Evolutionary conservation across 306 rosid species (phyloP).

Genomic region (Citrullus mucosospermus): DNA sequence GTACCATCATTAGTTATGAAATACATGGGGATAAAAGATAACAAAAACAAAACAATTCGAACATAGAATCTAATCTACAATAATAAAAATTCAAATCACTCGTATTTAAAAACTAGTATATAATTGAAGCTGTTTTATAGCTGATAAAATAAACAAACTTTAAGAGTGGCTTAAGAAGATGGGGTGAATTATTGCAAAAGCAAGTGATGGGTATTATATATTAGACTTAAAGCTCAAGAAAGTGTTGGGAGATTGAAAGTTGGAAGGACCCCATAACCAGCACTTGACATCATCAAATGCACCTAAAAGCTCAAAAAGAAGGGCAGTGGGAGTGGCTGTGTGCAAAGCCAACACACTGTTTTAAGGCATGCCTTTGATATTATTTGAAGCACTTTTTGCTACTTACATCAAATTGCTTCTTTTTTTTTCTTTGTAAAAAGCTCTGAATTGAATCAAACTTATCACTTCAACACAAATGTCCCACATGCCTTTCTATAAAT

Average conservation of each 20-base stretch:
- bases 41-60: background rate
- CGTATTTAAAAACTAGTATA: too few relatives aligned
- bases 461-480: background rate
- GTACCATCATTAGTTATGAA: background rate
- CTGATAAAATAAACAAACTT: too few relatives aligned
- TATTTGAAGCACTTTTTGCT: background rate
- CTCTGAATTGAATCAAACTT: slow-evolving; percentile 1
- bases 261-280: background rate
- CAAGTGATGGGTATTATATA: background rate
- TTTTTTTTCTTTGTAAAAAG: background rate
- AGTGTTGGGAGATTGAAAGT: background rate
- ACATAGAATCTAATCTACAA: background rate
- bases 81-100: too few relatives aligned
- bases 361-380: background rate
- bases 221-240: background rate
- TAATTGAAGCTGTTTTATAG: too few relatives aligned
- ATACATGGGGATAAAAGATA: background rate
- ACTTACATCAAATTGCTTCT: background rate
- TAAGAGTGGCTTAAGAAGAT: background rate
- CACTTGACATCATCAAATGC: slow-evolving; percentile 7
- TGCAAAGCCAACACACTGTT: background rate
- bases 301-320: background rate
- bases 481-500: background rate
- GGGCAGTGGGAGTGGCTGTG: background rate
- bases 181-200: slow-evolving; percentile 1